phyloP scores from a whole-genome alignment of 2,329 filamentous ascomycete genomes.

The Gremmenia infestans region DNA sequence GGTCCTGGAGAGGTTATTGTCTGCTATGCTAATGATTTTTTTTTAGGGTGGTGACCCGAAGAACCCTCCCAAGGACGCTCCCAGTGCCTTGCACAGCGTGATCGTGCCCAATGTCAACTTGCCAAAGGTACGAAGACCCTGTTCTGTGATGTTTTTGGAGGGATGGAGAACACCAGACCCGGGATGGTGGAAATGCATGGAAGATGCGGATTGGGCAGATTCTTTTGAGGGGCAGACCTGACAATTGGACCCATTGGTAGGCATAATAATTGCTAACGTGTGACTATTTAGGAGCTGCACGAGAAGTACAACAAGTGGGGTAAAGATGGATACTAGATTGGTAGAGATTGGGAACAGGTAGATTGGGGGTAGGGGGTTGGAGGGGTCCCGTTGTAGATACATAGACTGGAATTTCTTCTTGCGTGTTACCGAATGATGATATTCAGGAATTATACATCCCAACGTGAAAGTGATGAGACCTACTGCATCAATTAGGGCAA shows the following conservation, averaged over 20 bases:
- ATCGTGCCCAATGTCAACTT: conserved; percentile 90
- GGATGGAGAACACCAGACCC: no score
- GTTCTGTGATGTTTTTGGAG: conserved; percentile 4
- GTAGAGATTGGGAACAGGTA: conserved; percentile 35
- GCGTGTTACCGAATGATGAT: not conserved
- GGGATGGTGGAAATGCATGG: not conserved
- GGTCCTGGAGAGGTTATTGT: not conserved
- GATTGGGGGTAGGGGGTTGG: conserved; percentile 26
- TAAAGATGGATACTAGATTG: conserved; percentile 71
- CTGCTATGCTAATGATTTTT: conserved; percentile 46
- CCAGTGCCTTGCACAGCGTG: conserved; percentile 91
- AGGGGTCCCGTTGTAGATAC: conserved; percentile 27
- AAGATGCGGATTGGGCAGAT: not conserved
- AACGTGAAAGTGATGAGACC: no score
- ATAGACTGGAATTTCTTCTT: conserved; percentile 11
- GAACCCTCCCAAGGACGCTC: conserved; percentile 77
- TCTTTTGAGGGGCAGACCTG: not conserved
- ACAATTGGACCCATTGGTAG: no score
- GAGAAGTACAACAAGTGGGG: conserved; percentile 99
- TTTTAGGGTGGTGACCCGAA: conserved; percentile 66
- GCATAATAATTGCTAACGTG: not conserved
- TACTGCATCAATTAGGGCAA: no score
- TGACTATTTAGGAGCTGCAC: conserved; percentile 64
- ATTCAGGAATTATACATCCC: no score
- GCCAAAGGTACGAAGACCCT: conserved; percentile 61